A percentile compares a stretch with the other conserved stretches of the same genome.
Conservation (phyloP, 2,329 filamentous ascomycete species). For the Juglanconis oblonga region DNA sequence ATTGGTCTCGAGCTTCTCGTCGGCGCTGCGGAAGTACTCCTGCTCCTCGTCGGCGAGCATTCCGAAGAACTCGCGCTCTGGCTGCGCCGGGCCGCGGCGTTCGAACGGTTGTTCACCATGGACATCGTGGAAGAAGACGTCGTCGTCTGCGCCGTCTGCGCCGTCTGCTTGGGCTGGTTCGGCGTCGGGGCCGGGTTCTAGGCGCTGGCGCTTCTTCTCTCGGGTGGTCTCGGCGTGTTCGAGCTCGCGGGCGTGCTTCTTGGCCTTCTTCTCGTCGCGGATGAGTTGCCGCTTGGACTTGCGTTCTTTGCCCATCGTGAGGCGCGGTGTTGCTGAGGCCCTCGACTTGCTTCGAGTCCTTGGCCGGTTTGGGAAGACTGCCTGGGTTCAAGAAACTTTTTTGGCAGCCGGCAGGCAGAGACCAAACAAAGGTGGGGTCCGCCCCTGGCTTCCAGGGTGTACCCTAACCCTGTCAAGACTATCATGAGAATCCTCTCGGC, state of each 20-base stretch:
- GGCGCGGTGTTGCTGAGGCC: too few relatives aligned
- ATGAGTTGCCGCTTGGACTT: constrained; percentile 35
- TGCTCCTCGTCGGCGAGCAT: constrained; percentile 91
- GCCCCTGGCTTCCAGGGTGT: not conserved
- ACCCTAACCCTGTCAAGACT: too few relatives aligned
- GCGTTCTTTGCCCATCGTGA: constrained; percentile 31
- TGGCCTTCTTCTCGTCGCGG: constrained; percentile 35
- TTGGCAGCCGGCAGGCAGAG: not conserved
- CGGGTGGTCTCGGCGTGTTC: constrained; percentile 24
- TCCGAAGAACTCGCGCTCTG: constrained; percentile 80
- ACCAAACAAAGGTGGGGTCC: not conserved
- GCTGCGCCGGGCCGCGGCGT: constrained; percentile 16
- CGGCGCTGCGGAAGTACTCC: constrained; percentile 89
- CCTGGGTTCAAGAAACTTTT: not conserved
- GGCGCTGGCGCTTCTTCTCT: constrained; percentile 26
- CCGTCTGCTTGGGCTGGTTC: constrained; percentile 1
- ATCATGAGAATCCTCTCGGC: too few relatives aligned
- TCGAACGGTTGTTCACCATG: not conserved
- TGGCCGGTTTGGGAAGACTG: not conserved
- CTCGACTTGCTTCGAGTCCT: not conserved
- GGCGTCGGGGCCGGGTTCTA: constrained; percentile 15
- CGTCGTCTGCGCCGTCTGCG: constrained; percentile 7
- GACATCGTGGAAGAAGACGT: not conserved
- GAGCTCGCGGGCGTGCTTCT: constrained; percentile 29
- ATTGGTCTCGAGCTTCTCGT: constrained; percentile 86